These are phyloP conservation scores for Solanum chacoense DNA, from an alignment of 305 asterid genomes.

Conservation along the genomic window DNA sequence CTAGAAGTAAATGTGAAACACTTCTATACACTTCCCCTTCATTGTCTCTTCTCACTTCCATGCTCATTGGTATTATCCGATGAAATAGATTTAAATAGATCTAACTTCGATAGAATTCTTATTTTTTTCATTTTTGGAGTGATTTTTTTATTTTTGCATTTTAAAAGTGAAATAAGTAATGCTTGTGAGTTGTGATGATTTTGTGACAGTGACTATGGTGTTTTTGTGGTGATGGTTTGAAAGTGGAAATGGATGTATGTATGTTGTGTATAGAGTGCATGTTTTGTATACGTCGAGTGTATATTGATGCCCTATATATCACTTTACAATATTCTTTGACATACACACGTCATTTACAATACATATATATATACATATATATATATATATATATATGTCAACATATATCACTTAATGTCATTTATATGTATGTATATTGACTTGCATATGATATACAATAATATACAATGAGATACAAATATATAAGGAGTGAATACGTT, in stretches of 20 bases:
- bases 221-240: background rate
- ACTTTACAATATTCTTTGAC: background rate
- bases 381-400: too few relatives aligned
- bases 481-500: background rate
- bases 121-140: too few relatives aligned
- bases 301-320: background rate
- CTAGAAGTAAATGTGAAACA: background rate
- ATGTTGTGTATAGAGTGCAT: too few relatives aligned
- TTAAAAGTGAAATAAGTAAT: background rate
- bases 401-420: too few relatives aligned
- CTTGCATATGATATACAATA: background rate
- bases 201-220: background rate
- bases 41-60: background rate
- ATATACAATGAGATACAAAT: too few relatives aligned
- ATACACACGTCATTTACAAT: background rate
- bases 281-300: too few relatives aligned
- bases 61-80: background rate
- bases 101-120: too few relatives aligned
- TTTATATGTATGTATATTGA: background rate
- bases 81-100: background rate
- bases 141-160: too few relatives aligned
- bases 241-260: background rate
- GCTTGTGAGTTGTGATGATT: background rate
- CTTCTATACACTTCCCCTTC: background rate
- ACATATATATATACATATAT: too few relatives aligned